These are phyloP conservation scores for Fusarium austroafricanum DNA, from an alignment of 2,329 filamentous ascomycete species.

Conservation along the genomic window DNA sequence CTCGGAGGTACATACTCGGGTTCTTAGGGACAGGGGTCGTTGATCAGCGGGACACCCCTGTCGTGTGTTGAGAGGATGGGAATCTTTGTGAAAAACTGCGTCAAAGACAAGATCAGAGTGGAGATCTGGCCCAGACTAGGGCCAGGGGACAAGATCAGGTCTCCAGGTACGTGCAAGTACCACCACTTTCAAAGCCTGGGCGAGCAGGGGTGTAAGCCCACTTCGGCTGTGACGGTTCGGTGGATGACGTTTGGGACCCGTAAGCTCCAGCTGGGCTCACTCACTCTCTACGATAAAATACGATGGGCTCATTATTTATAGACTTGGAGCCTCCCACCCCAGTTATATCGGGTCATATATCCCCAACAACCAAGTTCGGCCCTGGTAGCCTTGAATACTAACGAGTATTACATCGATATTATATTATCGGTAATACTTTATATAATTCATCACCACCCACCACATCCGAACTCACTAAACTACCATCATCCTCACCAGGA, in stretches of 20 bases:
- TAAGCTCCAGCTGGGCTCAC: slow-evolving; percentile 21
- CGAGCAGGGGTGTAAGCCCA: slow-evolving; percentile 12
- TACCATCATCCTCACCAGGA: background rate
- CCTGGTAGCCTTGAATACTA: slow-evolving; percentile 23
- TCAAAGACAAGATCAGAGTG: slow-evolving; percentile 32
- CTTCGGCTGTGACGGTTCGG: slow-evolving; percentile 38
- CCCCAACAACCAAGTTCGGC: slow-evolving; percentile 25
- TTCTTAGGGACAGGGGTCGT: slow-evolving; percentile 26
- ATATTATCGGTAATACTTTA: slow-evolving; percentile 21
- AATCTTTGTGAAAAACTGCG: slow-evolving; percentile 28
- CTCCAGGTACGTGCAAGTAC: slow-evolving; percentile 9
- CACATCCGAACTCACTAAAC: too few relatives aligned
- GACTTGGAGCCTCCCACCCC: slow-evolving; percentile 34
- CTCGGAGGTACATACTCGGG: slow-evolving; percentile 28
- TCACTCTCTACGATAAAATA: slow-evolving; percentile 19
- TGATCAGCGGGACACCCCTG: slow-evolving; percentile 40
- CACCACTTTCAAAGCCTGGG: slow-evolving; percentile 12
- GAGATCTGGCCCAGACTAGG: slow-evolving; percentile 28
- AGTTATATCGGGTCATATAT: slow-evolving; percentile 14
- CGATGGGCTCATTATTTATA: slow-evolving; percentile 40
- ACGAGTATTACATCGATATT: slow-evolving; percentile 30
- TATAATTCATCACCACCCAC: slow-evolving; percentile 14
- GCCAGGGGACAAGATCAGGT: slow-evolving; percentile 24
- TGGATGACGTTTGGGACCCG: slow-evolving; percentile 34
- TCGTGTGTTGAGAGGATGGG: slow-evolving; percentile 28